These are phyloP conservation scores for Zostera marina DNA, from an alignment of 116 monocot species.

Conservation along the genomic window DNA sequence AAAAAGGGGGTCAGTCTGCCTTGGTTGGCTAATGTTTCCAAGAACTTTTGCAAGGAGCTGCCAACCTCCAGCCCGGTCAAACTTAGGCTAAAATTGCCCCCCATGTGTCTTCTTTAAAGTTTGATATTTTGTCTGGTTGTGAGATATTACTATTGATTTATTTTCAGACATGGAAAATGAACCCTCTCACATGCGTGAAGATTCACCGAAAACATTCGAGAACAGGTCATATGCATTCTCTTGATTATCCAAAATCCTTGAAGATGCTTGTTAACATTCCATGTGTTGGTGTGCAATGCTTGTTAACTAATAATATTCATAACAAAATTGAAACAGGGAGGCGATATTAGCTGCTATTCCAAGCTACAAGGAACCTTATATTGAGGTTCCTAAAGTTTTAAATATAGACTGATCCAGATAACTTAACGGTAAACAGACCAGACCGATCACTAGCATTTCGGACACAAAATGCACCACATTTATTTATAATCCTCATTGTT, in stretches of 20 bases:
- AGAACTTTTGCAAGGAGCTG: too few species aligned
- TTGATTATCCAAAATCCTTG: background rate
- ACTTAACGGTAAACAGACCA: background rate
- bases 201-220: constrained; percentile 42
- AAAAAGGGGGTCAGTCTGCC: too few species aligned
- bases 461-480: too few species aligned
- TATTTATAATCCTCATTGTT: too few species aligned
- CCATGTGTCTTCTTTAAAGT: too few species aligned
- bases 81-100: too few species aligned
- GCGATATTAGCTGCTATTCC: constrained; percentile 46
- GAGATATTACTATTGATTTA: background rate
- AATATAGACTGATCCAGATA: constrained; percentile 38
- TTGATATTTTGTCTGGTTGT: background rate
- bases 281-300: too few species aligned
- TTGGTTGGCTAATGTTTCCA: too few species aligned
- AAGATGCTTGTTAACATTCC: background rate
- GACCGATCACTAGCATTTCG: too few species aligned
- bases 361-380: constrained; percentile 41
- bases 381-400: constrained; percentile 58
- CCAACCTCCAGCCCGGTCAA: too few species aligned
- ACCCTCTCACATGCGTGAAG: constrained; percentile 23
- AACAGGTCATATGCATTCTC: constrained; percentile 23
- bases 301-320: background rate
- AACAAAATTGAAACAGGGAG: constrained; percentile 18
- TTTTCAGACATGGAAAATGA: constrained; percentile 24